Percentiles rank a stretch among this genome's conserved stretches.
Evolutionary conservation across 2,329 filamentous ascomycete genomes (phyloP).

Genomic region (Penicillium digitatum): DNA sequence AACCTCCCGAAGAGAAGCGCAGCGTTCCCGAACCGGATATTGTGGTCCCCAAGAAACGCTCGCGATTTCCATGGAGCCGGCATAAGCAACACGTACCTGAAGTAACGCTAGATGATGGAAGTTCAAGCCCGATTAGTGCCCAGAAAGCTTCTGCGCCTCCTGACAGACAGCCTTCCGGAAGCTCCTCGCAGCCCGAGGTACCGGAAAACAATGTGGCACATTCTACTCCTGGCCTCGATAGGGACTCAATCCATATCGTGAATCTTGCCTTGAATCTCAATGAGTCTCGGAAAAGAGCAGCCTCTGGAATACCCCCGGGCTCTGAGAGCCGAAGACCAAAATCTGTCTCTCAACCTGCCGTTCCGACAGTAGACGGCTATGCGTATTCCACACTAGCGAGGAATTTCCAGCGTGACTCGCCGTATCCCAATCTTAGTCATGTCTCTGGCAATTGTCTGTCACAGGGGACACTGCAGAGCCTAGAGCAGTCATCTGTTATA

Average conservation of each 20-base stretch:
- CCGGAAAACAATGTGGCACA: constrained; percentile 10
- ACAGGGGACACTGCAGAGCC: constrained; percentile 6
- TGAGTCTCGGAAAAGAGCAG: constrained; percentile 64
- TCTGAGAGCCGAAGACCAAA: constrained; percentile 35
- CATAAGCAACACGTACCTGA: constrained; percentile 32
- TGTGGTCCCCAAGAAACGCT: constrained; percentile 35
- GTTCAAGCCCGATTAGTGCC: constrained; percentile 5
- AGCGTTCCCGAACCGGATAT: constrained; percentile 36
- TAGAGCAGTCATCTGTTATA: constrained; percentile 23
- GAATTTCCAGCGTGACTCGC: constrained; percentile 13
- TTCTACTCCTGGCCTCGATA: constrained; percentile 50
- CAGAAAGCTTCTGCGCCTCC: constrained; percentile 13
- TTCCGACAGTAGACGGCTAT: constrained; percentile 21
- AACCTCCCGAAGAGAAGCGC: constrained; percentile 39
- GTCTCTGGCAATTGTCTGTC: constrained; percentile 22
- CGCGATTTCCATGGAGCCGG: constrained; percentile 34
- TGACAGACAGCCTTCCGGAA: constrained; percentile 12
- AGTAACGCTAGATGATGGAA: constrained; percentile 24
- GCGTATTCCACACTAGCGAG: constrained; percentile 14
- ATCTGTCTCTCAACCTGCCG: constrained; percentile 23
- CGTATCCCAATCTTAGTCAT: constrained; percentile 25
- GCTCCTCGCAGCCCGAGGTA: constrained; percentile 13
- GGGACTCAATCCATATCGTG: constrained; percentile 84
- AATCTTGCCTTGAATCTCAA: constrained; percentile 86
- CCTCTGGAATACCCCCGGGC: constrained; percentile 56